Base-by-base conservation (phyloP, 2,329 filamentous ascomycete species). In the Didymella glomerata region DNA sequence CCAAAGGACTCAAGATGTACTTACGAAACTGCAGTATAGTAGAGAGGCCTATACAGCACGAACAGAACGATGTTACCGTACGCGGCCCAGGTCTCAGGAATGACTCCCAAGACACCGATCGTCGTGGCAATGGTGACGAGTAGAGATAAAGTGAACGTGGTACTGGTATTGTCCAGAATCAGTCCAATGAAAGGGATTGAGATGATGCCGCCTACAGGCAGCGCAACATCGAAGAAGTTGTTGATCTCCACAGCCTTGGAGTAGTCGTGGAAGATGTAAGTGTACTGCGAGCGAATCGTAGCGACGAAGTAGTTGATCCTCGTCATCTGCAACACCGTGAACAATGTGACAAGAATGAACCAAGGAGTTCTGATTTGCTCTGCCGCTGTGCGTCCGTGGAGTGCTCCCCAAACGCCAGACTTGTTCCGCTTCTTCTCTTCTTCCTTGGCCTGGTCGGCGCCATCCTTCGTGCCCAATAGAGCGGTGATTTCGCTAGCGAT, bases 241-340 rank as follows among this genome's bases (percentile, higher is more conserved):
- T 96, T 97, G 72, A 97, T 83, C 55, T 84, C 79, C 9, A 87
- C 83, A 0, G 92, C 91, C 57, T 84, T 82, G 1, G 80, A 75
- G 59, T 82, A 80, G 11, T 86, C 86, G 45, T 82, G 82, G 16
- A 97, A 85, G 9, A 97, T 84, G 68, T 88, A 89, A 44, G 87
- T 85, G 78, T 96, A 96, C 76, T 97, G 93, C 1, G 89, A 84
- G 2, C 90, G 86, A 63, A 97, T 89, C 2, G 93, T 96, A 1
- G 93, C 92, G 47, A 97, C 91, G 70, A 97, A 96, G 80, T 93
- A 97, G 79, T 97, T 97, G 82, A 97, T 96, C 10, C 81, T 85
- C 63, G 96, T 89, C 80, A 84, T 86, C 71, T 84, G 82, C 1
- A 85, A 65, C 32, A 84, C 77, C 1, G 92, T 96, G 77, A 96